Evolutionary conservation across 148 eudicot genomes (phyloP).

Genomic region (Arctostaphylos glauca): DNA sequence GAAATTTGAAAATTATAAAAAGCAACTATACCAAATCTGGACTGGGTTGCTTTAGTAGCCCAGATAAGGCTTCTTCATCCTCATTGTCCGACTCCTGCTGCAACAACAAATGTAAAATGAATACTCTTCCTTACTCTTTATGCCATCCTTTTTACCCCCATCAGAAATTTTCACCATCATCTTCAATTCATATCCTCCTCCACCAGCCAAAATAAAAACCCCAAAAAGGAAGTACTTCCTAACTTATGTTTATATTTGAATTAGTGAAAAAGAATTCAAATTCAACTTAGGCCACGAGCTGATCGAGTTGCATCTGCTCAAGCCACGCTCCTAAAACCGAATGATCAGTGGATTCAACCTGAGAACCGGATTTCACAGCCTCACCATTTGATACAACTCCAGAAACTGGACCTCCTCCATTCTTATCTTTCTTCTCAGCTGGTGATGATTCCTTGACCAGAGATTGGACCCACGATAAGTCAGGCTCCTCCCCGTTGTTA

Average conservation of each 20-base stretch:
- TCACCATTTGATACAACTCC: constrained; percentile 9
- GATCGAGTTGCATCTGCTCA: constrained; percentile 14
- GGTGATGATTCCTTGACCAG: constrained; percentile 63
- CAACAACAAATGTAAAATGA: constrained; percentile 9
- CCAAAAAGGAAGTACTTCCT: constrained; percentile 9
- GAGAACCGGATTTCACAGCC: constrained; percentile 4
- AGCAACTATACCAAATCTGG: constrained; percentile 1
- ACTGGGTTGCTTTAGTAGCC: constrained; percentile 9
- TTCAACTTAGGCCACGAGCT: constrained; percentile 2
- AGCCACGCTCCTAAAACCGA: constrained; percentile 15
- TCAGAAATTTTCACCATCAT: background rate
- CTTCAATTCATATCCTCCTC: background rate
- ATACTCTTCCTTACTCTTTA: background rate
- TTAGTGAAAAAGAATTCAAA: background rate
- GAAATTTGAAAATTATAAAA: background rate
- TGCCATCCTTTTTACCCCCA: background rate
- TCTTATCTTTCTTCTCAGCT: constrained; percentile 29
- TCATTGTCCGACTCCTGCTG: constrained; percentile 10
- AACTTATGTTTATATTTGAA: background rate
- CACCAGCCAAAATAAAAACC: constrained; percentile 11
- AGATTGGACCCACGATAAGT: constrained; percentile 63
- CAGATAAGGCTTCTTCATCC: constrained; percentile 12
- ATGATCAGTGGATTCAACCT: constrained; percentile 1
- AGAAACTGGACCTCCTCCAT: constrained; percentile 15
- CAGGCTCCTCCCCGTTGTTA: constrained; percentile 48